Evolutionary conservation across 331 rosid species (phyloP).

Genomic region (Phaseolus coccineus): DNA sequence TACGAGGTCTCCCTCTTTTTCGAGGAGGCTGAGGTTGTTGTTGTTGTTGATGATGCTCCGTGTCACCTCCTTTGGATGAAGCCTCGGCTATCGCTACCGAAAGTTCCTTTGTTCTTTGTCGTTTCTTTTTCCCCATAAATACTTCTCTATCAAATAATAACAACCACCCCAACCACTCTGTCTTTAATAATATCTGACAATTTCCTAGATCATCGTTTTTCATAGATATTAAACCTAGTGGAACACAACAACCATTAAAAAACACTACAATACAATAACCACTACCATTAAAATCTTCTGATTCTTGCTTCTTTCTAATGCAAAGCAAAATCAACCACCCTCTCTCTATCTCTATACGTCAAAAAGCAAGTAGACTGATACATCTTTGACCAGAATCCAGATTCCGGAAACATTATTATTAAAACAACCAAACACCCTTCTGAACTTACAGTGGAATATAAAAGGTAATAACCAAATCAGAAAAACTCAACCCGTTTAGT

Average conservation of each 20-base stretch:
- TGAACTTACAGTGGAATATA: constrained; percentile 32
- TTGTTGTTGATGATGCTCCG: constrained; percentile 27
- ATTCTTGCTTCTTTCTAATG: neutral
- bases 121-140: constrained; percentile 75
- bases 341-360: constrained; percentile 2
- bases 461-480: constrained; percentile 6
- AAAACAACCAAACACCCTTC: constrained; percentile 9
- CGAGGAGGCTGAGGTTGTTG: constrained; percentile 59
- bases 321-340: neutral
- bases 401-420: constrained; percentile 46
- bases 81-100: constrained; percentile 83
- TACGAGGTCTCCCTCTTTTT: constrained; percentile 90
- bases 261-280: neutral
- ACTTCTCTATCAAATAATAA: constrained; percentile 8
- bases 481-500: constrained; percentile 40
- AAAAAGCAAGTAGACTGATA: constrained; percentile 35
- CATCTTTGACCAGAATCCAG: constrained; percentile 61
- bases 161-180: constrained; percentile 13
- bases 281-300: neutral
- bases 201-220: constrained; percentile 1
- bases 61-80: constrained; percentile 59
- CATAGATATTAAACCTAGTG: neutral
- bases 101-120: constrained; percentile 74
- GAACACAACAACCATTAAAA: neutral
- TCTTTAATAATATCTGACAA: neutral